Percentiles rank a stretch among this genome's conserved stretches.
phyloP scores from a whole-genome alignment of 2,329 filamentous ascomycete species.

The Sarocladium brachiariae region DNA sequence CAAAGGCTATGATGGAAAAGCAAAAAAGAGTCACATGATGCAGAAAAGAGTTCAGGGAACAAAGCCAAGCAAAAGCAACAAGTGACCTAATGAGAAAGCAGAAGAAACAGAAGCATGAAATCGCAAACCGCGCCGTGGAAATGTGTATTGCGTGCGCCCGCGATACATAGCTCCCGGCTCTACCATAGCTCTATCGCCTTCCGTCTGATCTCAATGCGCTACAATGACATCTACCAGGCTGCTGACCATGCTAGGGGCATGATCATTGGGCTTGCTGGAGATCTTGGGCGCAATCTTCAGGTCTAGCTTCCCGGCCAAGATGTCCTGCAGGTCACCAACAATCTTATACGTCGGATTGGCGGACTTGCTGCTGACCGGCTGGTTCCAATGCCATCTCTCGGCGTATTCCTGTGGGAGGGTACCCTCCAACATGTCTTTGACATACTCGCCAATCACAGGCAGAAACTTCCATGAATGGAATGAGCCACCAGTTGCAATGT shows the following conservation, averaged over 20 bases:
- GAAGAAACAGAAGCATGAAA: no score
- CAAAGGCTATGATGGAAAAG: no score
- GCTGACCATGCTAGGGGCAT: not conserved
- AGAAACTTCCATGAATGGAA: conserved; percentile 60
- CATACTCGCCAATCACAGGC: conserved; percentile 54
- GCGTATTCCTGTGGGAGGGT: conserved; percentile 30
- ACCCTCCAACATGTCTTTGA: conserved; percentile 41
- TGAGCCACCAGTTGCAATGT: conserved; percentile 54
- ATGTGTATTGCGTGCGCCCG: no score
- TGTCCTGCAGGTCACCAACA: conserved; percentile 31
- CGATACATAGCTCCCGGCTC: no score
- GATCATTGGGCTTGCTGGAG: not conserved
- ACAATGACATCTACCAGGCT: not conserved
- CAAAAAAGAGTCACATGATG: no score
- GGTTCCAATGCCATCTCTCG: conserved; percentile 40
- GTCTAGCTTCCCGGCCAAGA: conserved; percentile 9
- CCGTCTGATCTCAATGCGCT: not conserved
- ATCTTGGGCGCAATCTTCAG: not conserved
- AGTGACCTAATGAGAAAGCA: no score
- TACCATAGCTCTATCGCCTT: no score
- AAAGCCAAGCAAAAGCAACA: no score
- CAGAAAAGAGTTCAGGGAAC: no score
- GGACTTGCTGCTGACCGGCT: conserved; percentile 22
- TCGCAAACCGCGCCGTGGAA: no score
- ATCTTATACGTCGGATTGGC: conserved; percentile 36